Percentiles rank a stretch among this genome's conserved stretches.
phyloP scores from a whole-genome alignment of 768 basidiomycete species.

The Krasilnikovozyma curviuscula region DNA sequence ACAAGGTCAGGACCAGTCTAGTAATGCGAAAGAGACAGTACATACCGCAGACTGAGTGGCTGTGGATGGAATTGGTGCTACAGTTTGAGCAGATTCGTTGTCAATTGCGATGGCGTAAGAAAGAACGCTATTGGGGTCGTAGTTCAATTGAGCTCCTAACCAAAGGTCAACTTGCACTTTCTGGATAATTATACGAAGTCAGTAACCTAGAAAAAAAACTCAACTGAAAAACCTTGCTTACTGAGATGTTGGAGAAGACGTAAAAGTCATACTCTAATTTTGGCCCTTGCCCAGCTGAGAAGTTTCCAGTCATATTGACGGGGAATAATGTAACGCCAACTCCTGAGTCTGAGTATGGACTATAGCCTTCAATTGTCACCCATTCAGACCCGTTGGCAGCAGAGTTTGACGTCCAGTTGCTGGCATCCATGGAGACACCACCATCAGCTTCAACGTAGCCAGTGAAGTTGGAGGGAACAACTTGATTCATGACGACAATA shows the following conservation, averaged over 20 bases:
- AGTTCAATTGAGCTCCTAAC: slow-evolving; percentile 39
- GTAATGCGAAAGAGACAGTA: neutral
- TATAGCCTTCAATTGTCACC: slow-evolving; percentile 42
- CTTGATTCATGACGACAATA: neutral
- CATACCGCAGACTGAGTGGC: neutral
- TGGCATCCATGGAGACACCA: slow-evolving; percentile 47
- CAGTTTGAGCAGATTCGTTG: slow-evolving; percentile 25
- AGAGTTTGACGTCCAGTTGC: slow-evolving; percentile 35
- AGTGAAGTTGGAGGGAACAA: slow-evolving; percentile 15
- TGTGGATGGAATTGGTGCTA: neutral
- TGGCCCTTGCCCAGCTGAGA: slow-evolving; percentile 44
- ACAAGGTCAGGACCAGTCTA: neutral
- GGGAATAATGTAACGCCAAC: slow-evolving; percentile 43
- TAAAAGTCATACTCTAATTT: slow-evolving; percentile 37
- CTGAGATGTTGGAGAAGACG: slow-evolving; percentile 36
- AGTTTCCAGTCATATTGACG: slow-evolving; percentile 38
- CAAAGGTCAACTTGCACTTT: slow-evolving; percentile 35
- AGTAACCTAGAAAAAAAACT: no score
- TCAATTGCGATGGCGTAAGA: slow-evolving; percentile 38
- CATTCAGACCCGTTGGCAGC: slow-evolving; percentile 38
- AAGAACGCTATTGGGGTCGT: slow-evolving; percentile 30
- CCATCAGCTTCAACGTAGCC: slow-evolving; percentile 48
- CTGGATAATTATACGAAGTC: slow-evolving; percentile 7
- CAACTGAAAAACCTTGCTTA: slow-evolving; percentile 13
- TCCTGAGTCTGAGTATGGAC: slow-evolving; percentile 32